These are phyloP conservation scores for Salvia splendens DNA, from an alignment of 257 asterid genomes.

Conservation along the genomic window DNA sequence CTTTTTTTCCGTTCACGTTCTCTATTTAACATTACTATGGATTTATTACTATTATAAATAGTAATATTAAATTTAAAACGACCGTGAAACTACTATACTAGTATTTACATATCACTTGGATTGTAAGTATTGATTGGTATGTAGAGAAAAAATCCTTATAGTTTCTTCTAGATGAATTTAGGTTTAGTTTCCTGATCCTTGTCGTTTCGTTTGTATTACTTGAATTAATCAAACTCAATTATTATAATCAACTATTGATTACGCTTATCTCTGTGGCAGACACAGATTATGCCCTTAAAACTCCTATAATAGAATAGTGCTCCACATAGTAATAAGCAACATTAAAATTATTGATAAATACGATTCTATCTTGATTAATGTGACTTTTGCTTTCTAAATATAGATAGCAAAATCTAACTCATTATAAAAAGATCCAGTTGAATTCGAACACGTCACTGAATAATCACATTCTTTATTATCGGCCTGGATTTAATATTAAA, in stretches of 20 bases:
- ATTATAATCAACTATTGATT: constrained; percentile 1
- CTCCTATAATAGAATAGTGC: background rate
- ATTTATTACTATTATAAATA: no score
- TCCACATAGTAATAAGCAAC: background rate
- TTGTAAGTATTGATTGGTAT: background rate
- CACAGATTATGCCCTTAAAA: constrained; percentile 5
- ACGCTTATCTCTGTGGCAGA: background rate
- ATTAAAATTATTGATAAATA: background rate
- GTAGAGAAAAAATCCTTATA: background rate
- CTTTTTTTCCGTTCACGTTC: no score
- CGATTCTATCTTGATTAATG: constrained; percentile 16
- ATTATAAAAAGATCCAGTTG: constrained; percentile 14
- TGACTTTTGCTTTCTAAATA: constrained; percentile 31
- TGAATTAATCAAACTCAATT: constrained; percentile 10
- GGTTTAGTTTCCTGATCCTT: background rate
- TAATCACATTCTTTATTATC: background rate
- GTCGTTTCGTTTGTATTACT: background rate
- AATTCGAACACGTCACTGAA: constrained; percentile 10
- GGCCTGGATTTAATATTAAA: background rate
- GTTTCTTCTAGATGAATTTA: constrained; percentile 18
- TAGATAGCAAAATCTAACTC: constrained; percentile 30
- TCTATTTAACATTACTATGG: no score
- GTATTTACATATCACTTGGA: background rate
- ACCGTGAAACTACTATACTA: no score
- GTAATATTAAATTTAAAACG: no score